Evolutionary conservation across 805 yeast species (phyloP).

Genomic region (Monosporozyma servazzii): DNA sequence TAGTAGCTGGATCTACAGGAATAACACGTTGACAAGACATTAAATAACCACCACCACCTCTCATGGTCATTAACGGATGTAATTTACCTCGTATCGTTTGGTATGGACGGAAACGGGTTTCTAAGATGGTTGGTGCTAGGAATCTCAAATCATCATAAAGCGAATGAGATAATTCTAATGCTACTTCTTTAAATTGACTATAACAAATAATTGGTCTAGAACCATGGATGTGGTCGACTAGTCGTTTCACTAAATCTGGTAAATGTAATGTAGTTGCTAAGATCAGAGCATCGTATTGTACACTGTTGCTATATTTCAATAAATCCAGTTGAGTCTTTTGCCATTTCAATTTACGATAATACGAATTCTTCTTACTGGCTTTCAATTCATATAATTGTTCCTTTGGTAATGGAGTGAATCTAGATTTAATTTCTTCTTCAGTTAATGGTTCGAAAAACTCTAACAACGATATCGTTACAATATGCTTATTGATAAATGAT

Average conservation of each 20-base stretch:
- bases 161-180: slow-evolving; percentile 61
- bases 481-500: slow-evolving; percentile 42
- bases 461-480: slow-evolving; percentile 63
- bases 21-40: slow-evolving; percentile 70
- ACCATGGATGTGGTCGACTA: slow-evolving; percentile 65
- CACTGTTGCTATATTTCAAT: slow-evolving; percentile 40
- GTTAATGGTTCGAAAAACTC: slow-evolving; percentile 75
- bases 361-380: slow-evolving; percentile 53
- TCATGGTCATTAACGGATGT: slow-evolving; percentile 91
- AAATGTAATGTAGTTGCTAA: slow-evolving; percentile 66
- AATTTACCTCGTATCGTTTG: slow-evolving; percentile 91
- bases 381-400: slow-evolving; percentile 49
- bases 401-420: slow-evolving; percentile 33
- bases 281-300: slow-evolving; percentile 66
- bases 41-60: slow-evolving; percentile 87
- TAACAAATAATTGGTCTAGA: slow-evolving; percentile 81
- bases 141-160: slow-evolving; percentile 58
- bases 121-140: slow-evolving; percentile 74
- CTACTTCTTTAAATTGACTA: slow-evolving; percentile 68
- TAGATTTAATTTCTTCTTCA: slow-evolving; percentile 35
- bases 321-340: slow-evolving; percentile 31
- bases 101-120: slow-evolving; percentile 73
- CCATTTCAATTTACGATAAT: slow-evolving; percentile 54
- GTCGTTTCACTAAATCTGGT: slow-evolving; percentile 49
- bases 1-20: slow-evolving; percentile 35